phyloP scores from a whole-genome alignment of 352 stramenopile species.

The Globisporangium paroecandrum region DNA sequence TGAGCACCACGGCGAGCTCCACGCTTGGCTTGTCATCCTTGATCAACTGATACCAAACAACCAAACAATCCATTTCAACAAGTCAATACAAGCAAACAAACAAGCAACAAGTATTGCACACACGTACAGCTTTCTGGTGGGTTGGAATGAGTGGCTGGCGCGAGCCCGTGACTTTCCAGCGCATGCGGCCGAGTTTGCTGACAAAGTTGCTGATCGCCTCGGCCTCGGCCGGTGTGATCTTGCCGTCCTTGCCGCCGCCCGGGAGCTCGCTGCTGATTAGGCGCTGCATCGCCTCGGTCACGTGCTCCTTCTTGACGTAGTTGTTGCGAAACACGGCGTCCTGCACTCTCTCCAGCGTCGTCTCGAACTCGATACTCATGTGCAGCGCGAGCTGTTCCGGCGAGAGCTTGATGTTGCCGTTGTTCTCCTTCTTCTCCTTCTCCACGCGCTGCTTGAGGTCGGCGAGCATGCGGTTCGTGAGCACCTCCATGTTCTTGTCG shows the following conservation, averaged over 20 bases:
- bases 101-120: neutral
- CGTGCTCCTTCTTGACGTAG: slow-evolving; percentile 76
- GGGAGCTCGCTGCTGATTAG: slow-evolving; percentile 54
- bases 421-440: slow-evolving; percentile 41
- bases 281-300: slow-evolving; percentile 64
- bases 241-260: slow-evolving; percentile 41
- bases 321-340: slow-evolving; percentile 84
- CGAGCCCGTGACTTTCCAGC: slow-evolving; percentile 80
- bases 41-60: slow-evolving; percentile 27
- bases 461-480: slow-evolving; percentile 65
- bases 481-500: slow-evolving; percentile 82
- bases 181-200: slow-evolving; percentile 58
- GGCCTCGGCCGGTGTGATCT: slow-evolving; percentile 59
- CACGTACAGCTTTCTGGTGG: slow-evolving; percentile 36
- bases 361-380: slow-evolving; percentile 83
- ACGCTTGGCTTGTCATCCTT: slow-evolving; percentile 66
- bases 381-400: slow-evolving; percentile 70
- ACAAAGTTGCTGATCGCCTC: slow-evolving; percentile 75
- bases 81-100: neutral
- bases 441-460: slow-evolving; percentile 54
- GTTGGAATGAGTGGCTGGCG: slow-evolving; percentile 64
- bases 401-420: slow-evolving; percentile 43
- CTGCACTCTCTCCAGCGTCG: slow-evolving; percentile 75
- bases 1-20: slow-evolving; percentile 45
- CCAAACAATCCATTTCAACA: neutral